A percentile compares a stretch with the other conserved stretches of the same genome.
phyloP scores from a whole-genome alignment of 2,329 filamentous ascomycete genomes.

The Lasiodiplodia sp. region DNA sequence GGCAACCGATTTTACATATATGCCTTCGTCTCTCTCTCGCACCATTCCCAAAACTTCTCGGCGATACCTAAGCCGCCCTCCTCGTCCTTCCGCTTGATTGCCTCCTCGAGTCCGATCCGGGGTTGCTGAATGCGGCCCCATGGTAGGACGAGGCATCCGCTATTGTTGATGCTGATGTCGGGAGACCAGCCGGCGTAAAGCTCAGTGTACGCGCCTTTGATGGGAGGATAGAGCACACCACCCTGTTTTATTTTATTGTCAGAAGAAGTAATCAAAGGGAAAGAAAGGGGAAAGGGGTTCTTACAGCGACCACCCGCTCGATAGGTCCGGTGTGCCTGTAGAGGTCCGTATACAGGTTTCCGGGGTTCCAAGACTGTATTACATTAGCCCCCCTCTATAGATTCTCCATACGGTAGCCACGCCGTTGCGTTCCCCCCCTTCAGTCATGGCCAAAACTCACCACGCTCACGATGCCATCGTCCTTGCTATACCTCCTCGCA shows the following conservation, averaged over 20 bases:
- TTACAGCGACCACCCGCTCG: slow-evolving; percentile 13
- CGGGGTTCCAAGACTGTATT: slow-evolving; percentile 46
- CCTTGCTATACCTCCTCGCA: slow-evolving; percentile 31
- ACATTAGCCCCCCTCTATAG: not conserved
- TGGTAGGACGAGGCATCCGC: slow-evolving; percentile 50
- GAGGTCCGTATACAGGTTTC: slow-evolving; percentile 50
- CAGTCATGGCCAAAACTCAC: not conserved
- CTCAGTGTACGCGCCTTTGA: slow-evolving; percentile 28
- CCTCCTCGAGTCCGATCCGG: slow-evolving; percentile 43
- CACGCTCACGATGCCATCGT: slow-evolving; percentile 35
- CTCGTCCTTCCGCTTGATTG: slow-evolving; percentile 43
- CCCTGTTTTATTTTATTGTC: not conserved
- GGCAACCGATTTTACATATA: not conserved
- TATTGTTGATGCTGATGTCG: slow-evolving; percentile 33
- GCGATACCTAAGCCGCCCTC: slow-evolving; percentile 50
- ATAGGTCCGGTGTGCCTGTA: slow-evolving; percentile 37
- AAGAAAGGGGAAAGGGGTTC: not conserved
- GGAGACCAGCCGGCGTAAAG: slow-evolving; percentile 30
- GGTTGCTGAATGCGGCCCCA: slow-evolving; percentile 53
- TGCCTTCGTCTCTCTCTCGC: slow-evolving; percentile 40
- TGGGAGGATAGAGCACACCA: slow-evolving; percentile 15
- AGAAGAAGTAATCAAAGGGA: not conserved
- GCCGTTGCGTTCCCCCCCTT: not conserved
- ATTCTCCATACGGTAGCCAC: not conserved
- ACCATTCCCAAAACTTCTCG: slow-evolving; percentile 53